Base-by-base conservation (phyloP, 345 rosid genomes). In the Populus euphratica region DNA sequence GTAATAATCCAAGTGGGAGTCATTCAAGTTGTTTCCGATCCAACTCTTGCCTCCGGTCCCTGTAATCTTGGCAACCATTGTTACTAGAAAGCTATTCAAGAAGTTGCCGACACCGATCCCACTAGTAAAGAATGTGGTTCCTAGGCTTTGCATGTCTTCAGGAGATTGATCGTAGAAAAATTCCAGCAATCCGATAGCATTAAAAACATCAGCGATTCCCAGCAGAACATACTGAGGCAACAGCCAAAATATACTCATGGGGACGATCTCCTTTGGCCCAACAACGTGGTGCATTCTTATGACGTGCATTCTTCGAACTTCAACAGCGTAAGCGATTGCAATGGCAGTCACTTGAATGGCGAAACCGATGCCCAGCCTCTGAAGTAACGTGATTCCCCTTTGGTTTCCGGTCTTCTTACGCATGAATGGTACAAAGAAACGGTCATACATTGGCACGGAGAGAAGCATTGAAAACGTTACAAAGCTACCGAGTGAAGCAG, bases 131-230 rank as follows among this genome's bases (percentile, higher is more conserved):
- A 91, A 94, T 5, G 96, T 89, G 6, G 98, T 94, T 56, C 98
- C 98, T 0, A 93, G 90, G 87, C 97, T 94, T 76, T 93, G 94
- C 98, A 94, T 93, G 66, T 91, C 93, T 67, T 90, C 93, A 1
- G 98, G 98, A 2, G 97, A 88, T 54, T 94, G 98, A 74, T 94
- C 97, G 59, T 90, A 91, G 90, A 94, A 94, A 77, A 94, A 94
- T 81, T 93, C 97, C 4, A 93, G 88, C 76, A 89, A 75, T 61
- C 94, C 97, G 62, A 91, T 90, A 0, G 95, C 97, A 38, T 86
- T 89, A 50, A 94, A 94, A 79, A 90, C 97, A 75, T 94, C 97
- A 1, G 90, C 97, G 14, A 91, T 72, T 10, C 97, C 97, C 66
- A 94, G 18, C 6, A 91, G 87, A 41, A 91, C 86, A 80, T 91